Percentiles rank a stretch among this genome's conserved stretches.
phyloP scores from a whole-genome alignment of 2,329 filamentous ascomycete species.

The Microdochium nivale region DNA sequence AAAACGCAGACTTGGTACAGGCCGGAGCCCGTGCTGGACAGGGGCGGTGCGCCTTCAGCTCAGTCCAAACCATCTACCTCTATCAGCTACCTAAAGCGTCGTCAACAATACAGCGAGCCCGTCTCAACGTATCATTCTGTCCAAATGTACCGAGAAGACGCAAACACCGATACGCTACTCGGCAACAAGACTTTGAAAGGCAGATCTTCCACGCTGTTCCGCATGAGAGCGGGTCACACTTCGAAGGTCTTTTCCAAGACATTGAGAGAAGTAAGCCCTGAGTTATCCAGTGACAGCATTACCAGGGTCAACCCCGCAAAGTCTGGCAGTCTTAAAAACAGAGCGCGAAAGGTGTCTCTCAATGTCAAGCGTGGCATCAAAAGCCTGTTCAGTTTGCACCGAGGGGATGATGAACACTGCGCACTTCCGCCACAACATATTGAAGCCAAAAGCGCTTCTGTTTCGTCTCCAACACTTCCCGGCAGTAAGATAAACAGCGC shows the following conservation, averaged over 20 bases:
- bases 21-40: conserved; percentile 4
- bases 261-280: conserved; percentile 36
- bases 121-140: conserved; percentile 1
- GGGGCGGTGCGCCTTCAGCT: conserved; percentile 22
- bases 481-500: conserved; percentile 6
- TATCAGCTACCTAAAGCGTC: conserved; percentile 40
- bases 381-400: conserved; percentile 40
- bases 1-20: not conserved
- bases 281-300: conserved; percentile 28
- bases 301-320: conserved; percentile 11
- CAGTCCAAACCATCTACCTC: conserved; percentile 37
- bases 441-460: conserved; percentile 29
- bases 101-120: conserved; percentile 14
- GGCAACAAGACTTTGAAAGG: conserved; percentile 15
- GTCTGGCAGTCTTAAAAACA: conserved; percentile 33
- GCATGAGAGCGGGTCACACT: conserved; percentile 22
- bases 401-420: conserved; percentile 23
- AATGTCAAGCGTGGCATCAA: conserved; percentile 54
- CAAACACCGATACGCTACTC: not conserved
- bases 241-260: conserved; percentile 26
- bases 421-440: conserved; percentile 44
- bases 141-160: not conserved
- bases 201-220: conserved; percentile 36
- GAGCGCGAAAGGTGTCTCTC: conserved; percentile 53
- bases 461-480: conserved; percentile 2